Base-by-base conservation (phyloP, 164 flowering plant genomes). In the Magnolia sinica region DNA sequence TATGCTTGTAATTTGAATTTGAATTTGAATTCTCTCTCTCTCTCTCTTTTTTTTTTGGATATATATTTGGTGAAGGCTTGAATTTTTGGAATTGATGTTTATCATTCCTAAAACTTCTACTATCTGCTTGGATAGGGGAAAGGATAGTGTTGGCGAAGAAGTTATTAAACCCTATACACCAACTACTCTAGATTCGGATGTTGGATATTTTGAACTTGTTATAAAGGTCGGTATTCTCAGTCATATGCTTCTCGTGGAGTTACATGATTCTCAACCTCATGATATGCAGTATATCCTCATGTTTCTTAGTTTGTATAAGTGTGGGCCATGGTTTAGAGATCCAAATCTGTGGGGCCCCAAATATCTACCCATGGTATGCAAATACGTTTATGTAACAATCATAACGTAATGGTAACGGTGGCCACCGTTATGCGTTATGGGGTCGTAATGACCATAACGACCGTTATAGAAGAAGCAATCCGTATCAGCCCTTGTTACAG, bases 161-260 rank as follows among this genome's bases (percentile, higher is more conserved):
- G 92, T 96, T 74, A 88, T 94, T 37, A 96, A 92, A 79, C 95
- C 99, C 63, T 96, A 96, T 73, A 96, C 99, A 10, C 99, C 99
- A 64, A 91, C 96, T 72, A 94, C 99, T 13, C 83, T 96, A 89
- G 99, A 96, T 82, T 87, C 97, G 31, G 98, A 96, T 89, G 87
- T 94, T 80, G 99, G 99, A 66, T 78, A 87, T 78, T 96, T 96
- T 81, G 98, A 94, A 79, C 82, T 96, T 23, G 99, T 96, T 76
- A 94, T 94, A 72, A 96, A 96, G 99, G 99, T 93, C 2, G 7
- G 61, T 55, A 16, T 16, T 55, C 18, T 55, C 61, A 27, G 29
- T 27, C 29, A 16, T 10, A 55, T 55, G 13, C 61, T 55, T 37
- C 45, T 37, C 4, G 45, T 3, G 45, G 45, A 37, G 7, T 37